Evolutionary conservation across 257 asterid genomes (phyloP).

Genomic region (Osmanthus fragrans): DNA sequence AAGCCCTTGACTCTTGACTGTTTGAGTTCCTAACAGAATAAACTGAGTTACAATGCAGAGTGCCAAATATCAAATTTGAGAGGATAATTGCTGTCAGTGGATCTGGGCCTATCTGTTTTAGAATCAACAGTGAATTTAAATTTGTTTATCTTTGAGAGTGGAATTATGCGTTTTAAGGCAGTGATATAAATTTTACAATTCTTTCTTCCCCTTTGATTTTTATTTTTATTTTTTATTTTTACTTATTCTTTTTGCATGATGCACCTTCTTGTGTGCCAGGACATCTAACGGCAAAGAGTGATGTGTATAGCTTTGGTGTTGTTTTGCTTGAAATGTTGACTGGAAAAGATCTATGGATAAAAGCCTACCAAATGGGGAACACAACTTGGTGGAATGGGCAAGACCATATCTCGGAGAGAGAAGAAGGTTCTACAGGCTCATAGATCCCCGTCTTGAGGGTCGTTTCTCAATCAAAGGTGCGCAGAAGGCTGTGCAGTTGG

Average conservation of each 20-base stretch:
- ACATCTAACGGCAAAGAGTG: conserved; percentile 77
- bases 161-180: too few species aligned
- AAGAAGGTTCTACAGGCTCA: conserved; percentile 50
- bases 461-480: conserved; percentile 69
- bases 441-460: conserved; percentile 76
- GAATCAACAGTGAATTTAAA: too few species aligned
- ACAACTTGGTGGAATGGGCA: conserved; percentile 75
- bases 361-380: conserved; percentile 57
- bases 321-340: conserved; percentile 69
- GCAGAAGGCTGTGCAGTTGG: conserved; percentile 54
- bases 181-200: too few species aligned
- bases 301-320: conserved; percentile 81
- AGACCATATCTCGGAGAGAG: conserved; percentile 59
- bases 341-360: conserved; percentile 81
- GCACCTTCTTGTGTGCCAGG: conserved; percentile 43
- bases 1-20: too few species aligned
- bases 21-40: too few species aligned
- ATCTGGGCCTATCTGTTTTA: too few species aligned
- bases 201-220: too few species aligned
- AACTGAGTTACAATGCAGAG: too few species aligned
- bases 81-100: too few species aligned
- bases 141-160: too few species aligned
- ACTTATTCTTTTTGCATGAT: background rate
- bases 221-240: too few species aligned
- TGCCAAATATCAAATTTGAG: too few species aligned